Evolutionary conservation across 345 rosid genomes (phyloP).

Genomic region (Populus tremula): DNA sequence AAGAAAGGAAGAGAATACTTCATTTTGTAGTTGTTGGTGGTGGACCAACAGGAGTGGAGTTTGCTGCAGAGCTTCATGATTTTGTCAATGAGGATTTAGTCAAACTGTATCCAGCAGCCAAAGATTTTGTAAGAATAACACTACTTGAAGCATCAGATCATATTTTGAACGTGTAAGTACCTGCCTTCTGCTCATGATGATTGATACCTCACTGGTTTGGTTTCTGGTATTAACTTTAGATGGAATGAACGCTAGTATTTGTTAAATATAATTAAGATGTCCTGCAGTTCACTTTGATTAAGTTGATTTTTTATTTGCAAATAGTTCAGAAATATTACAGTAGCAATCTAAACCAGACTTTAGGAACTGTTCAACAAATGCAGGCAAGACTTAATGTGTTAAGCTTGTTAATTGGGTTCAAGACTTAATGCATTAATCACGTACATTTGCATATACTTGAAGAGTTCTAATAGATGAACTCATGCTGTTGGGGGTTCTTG

Average conservation of each 20-base stretch:
- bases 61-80: slow-evolving; percentile 96
- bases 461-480: slow-evolving; percentile 5
- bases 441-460: not conserved
- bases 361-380: too few species aligned
- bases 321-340: not conserved
- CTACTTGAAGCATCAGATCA: slow-evolving; percentile 97
- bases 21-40: slow-evolving; percentile 99
- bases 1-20: slow-evolving; percentile 80
- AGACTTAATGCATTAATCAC: not conserved
- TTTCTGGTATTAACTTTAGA: not conserved
- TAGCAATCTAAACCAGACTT: not conserved
- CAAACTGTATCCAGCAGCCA: slow-evolving; percentile 68
- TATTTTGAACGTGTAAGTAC: slow-evolving; percentile 74
- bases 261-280: not conserved
- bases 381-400: too few species aligned
- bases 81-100: slow-evolving; percentile 81
- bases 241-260: not conserved
- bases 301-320: not conserved
- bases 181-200: too few species aligned
- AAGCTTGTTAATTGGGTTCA: not conserved
- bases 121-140: slow-evolving; percentile 63
- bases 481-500: not conserved
- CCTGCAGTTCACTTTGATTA: not conserved
- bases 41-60: slow-evolving; percentile 99
- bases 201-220: not conserved